Percentiles rank a stretch among this genome's conserved stretches.
Conservation (phyloP, 352 stramenopile species). For the Globisporangium echinulatum region DNA sequence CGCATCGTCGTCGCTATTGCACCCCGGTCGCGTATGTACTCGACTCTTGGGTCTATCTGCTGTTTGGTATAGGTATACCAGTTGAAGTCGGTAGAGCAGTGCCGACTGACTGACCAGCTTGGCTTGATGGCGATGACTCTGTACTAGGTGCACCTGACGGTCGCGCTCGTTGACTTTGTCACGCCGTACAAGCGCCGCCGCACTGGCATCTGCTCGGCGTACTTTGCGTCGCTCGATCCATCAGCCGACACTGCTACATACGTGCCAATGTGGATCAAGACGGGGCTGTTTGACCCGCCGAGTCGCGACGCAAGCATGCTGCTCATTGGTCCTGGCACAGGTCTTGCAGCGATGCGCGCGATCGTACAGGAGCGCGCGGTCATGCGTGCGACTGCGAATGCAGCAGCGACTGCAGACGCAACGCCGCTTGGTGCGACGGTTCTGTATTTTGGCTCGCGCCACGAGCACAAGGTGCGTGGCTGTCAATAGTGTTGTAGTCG, state of each 20-base stretch:
- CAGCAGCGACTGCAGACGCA: neutral
- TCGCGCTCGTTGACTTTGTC: slow-evolving; percentile 87
- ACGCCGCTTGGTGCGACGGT: slow-evolving; percentile 21
- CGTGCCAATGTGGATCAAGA: slow-evolving; percentile 86
- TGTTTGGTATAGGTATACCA: too few relatives aligned
- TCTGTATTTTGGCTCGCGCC: slow-evolving; percentile 89
- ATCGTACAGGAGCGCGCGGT: slow-evolving; percentile 81
- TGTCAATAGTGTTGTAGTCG: too few relatives aligned
- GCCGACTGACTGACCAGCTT: neutral
- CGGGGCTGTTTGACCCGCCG: slow-evolving; percentile 65
- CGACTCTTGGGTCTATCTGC: neutral
- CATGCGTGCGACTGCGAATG: slow-evolving; percentile 21
- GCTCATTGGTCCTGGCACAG: slow-evolving; percentile 89
- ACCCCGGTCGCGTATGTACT: slow-evolving; percentile 37
- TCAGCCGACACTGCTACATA: neutral
- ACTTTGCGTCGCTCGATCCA: slow-evolving; percentile 50
- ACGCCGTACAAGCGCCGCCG: slow-evolving; percentile 87
- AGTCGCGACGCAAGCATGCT: slow-evolving; percentile 49
- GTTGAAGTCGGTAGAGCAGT: too few relatives aligned
- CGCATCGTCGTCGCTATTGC: slow-evolving; percentile 64
- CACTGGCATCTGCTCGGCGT: slow-evolving; percentile 79
- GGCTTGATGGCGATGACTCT: neutral
- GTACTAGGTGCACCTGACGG: slow-evolving; percentile 59
- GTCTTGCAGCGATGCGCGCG: slow-evolving; percentile 87
- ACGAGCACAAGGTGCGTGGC: slow-evolving; percentile 52